Evolutionary conservation across 2,329 filamentous ascomycete genomes (phyloP).

Genomic region (Boeremia lycopersici): DNA sequence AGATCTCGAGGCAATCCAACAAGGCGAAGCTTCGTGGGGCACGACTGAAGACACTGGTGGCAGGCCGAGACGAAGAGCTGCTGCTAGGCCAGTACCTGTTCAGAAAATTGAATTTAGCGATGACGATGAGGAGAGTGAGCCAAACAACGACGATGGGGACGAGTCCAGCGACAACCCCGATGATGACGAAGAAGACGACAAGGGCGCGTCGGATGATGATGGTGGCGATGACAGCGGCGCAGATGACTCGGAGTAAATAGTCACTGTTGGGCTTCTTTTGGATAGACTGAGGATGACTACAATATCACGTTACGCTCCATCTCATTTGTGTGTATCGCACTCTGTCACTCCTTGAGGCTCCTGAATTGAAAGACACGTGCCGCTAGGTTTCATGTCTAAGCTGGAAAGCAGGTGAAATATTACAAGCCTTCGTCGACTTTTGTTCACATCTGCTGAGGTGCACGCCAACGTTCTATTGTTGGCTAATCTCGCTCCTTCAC

Average conservation of each 20-base stretch:
- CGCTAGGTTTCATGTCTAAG: too few species aligned
- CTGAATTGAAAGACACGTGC: too few species aligned
- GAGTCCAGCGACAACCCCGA: slow-evolving; percentile 19
- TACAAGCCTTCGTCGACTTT: too few species aligned
- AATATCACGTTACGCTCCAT: too few species aligned
- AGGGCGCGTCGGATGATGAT: slow-evolving; percentile 25
- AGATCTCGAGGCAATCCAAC: slow-evolving; percentile 82
- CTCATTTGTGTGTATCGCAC: too few species aligned
- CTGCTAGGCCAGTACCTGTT: slow-evolving; percentile 20
- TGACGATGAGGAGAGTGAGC: slow-evolving; percentile 34
- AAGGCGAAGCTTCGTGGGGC: slow-evolving; percentile 83
- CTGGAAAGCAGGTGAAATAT: too few species aligned
- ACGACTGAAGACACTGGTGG: slow-evolving; percentile 38
- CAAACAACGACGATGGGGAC: slow-evolving; percentile 21
- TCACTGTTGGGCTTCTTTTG: too few species aligned
- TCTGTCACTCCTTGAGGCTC: too few species aligned
- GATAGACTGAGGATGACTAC: too few species aligned
- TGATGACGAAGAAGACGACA: slow-evolving; percentile 25
- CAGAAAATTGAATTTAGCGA: slow-evolving; percentile 32
- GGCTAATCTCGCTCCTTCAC: too few species aligned
- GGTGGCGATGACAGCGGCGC: slow-evolving; percentile 20
- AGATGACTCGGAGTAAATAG: slow-evolving; percentile 32
- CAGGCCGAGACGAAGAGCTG: slow-evolving; percentile 36
- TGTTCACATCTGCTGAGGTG: too few species aligned
- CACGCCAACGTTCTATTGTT: too few species aligned